phyloP scores from a whole-genome alignment of 352 stramenopile species.

The Globisporangium canariense region DNA sequence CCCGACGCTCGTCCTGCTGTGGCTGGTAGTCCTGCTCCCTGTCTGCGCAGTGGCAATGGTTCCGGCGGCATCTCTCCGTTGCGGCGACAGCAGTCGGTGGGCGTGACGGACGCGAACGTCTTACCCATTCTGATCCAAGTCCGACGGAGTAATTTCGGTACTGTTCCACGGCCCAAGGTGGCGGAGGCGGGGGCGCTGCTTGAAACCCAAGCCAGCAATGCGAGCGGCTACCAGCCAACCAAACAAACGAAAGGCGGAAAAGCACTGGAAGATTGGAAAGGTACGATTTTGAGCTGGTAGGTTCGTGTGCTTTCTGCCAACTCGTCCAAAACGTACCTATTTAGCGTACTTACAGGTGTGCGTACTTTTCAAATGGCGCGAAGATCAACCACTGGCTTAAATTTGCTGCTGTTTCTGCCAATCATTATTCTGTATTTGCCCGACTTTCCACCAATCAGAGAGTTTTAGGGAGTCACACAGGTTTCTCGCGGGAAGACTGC shows the following conservation, averaged over 20 bases:
- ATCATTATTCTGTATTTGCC: no score
- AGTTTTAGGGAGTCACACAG: background rate
- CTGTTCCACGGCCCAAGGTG: constrained; percentile 20
- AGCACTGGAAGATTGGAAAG: background rate
- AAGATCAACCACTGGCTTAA: no score
- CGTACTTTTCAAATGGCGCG: constrained; percentile 4
- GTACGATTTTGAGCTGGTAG: background rate
- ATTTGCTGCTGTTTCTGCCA: no score
- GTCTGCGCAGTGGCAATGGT: constrained; percentile 6
- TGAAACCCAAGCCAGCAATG: constrained; percentile 10
- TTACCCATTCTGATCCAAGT: constrained; percentile 77
- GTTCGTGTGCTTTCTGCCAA: no score
- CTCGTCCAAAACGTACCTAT: background rate
- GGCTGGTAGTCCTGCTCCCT: background rate
- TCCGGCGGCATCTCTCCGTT: constrained; percentile 38
- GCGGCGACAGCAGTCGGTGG: constrained; percentile 24
- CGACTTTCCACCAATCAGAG: no score
- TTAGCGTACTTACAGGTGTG: no score
- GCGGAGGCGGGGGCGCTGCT: background rate
- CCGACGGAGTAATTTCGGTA: constrained; percentile 85
- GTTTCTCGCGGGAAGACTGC: constrained; percentile 12
- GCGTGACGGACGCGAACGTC: constrained; percentile 27
- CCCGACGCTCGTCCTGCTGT: background rate
- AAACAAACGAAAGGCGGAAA: constrained; percentile 19
- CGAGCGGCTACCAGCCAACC: constrained; percentile 38